These are phyloP conservation scores for Plantago ovata DNA, from an alignment of 257 asterid genomes.

Conservation along the genomic window DNA sequence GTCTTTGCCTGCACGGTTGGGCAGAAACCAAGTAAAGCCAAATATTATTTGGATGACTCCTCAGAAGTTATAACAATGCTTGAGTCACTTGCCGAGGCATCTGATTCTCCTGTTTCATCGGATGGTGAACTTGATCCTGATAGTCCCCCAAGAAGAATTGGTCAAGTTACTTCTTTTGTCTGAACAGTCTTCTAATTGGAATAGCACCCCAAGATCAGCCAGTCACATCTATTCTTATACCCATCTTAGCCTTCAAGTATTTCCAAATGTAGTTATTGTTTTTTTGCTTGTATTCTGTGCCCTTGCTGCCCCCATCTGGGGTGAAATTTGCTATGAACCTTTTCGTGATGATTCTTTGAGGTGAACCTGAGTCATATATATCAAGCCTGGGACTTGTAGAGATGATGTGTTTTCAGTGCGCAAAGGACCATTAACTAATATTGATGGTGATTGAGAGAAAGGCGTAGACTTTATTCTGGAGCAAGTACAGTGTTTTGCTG, in stretches of 20 bases:
- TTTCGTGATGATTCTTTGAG: constrained; percentile 24
- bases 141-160: constrained; percentile 32
- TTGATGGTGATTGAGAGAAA: neutral
- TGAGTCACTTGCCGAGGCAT: constrained; percentile 74
- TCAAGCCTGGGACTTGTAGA: constrained; percentile 16
- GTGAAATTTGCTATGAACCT: constrained; percentile 22
- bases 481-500: constrained; percentile 13
- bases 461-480: neutral
- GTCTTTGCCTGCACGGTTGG: constrained; percentile 90
- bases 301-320: constrained; percentile 17
- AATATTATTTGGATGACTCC: constrained; percentile 78
- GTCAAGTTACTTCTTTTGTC: constrained; percentile 31
- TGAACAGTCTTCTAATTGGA: constrained; percentile 22
- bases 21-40: constrained; percentile 88
- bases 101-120: constrained; percentile 61
- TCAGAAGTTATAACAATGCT: constrained; percentile 75
- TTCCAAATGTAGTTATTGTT: constrained; percentile 26
- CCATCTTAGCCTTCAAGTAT: constrained; percentile 36
- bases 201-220: constrained; percentile 23
- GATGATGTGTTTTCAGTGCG: constrained; percentile 14
- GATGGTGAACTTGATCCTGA: constrained; percentile 51
- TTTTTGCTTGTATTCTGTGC: constrained; percentile 23
- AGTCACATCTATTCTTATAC: constrained; percentile 27
- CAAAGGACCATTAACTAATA: neutral
- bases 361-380: constrained; percentile 15